These are phyloP conservation scores for Sporothrix variecibatus DNA, from an alignment of 2,329 filamentous ascomycete species.

Conservation along the genomic window DNA sequence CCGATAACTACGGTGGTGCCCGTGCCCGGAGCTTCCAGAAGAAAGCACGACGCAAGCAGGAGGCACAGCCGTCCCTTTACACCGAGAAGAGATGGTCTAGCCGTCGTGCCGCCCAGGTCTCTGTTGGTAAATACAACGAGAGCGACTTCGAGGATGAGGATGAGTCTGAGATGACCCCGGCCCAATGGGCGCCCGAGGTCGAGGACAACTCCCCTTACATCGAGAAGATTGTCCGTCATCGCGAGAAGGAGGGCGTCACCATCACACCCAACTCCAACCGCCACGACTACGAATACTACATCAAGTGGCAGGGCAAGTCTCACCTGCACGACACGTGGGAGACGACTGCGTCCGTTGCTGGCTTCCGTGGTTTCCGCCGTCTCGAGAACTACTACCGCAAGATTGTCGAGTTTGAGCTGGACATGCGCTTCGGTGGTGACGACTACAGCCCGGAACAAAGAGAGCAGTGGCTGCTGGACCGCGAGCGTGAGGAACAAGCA, in stretches of 20 bases:
- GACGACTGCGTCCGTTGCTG: slow-evolving; percentile 69
- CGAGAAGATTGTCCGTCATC: slow-evolving; percentile 87
- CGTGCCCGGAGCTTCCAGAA: slow-evolving; percentile 69
- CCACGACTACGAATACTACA: slow-evolving; percentile 84
- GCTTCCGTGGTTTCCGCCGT: slow-evolving; percentile 81
- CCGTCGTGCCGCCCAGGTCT: slow-evolving; percentile 74
- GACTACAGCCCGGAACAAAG: slow-evolving; percentile 81
- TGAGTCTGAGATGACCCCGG: slow-evolving; percentile 66
- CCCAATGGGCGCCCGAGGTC: slow-evolving; percentile 67
- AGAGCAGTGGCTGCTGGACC: slow-evolving; percentile 93
- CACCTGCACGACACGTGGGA: slow-evolving; percentile 98
- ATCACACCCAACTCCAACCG: slow-evolving; percentile 58
- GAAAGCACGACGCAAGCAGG: slow-evolving; percentile 73
- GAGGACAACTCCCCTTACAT: slow-evolving; percentile 84
- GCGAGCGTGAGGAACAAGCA: slow-evolving; percentile 85
- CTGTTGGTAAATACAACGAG: slow-evolving; percentile 64
- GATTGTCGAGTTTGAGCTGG: slow-evolving; percentile 75
- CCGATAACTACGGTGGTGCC: slow-evolving; percentile 77
- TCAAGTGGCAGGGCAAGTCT: slow-evolving; percentile 97
- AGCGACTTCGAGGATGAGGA: slow-evolving; percentile 66
- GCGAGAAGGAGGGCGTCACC: slow-evolving; percentile 68
- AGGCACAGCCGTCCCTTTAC: slow-evolving; percentile 67
- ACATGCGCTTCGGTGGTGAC: slow-evolving; percentile 71
- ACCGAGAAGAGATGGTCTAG: slow-evolving; percentile 91
- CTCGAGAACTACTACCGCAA: slow-evolving; percentile 95